These are phyloP conservation scores for Saccharum hybrid DNA, from an alignment of 202 grass and related monocot genomes.

Conservation along the genomic window DNA sequence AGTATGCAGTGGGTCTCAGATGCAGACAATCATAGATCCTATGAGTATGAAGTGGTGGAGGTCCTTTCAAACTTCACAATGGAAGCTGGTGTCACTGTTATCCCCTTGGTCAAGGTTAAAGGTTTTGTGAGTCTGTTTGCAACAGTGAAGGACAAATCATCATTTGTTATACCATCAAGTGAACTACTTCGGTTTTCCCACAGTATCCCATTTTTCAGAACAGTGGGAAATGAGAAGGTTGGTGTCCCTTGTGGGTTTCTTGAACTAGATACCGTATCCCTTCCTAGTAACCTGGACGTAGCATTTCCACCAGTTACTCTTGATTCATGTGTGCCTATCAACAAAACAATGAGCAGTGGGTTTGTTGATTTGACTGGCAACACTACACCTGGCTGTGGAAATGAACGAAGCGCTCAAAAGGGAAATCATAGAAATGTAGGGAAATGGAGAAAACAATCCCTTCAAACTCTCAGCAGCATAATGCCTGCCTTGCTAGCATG, in stretches of 20 bases:
- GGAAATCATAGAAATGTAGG: conserved; percentile 32
- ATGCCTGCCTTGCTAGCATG: background rate
- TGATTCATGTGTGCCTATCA: conserved; percentile 30
- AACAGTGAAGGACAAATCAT: conserved; percentile 39
- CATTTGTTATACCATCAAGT: conserved; percentile 55
- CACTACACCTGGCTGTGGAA: conserved; percentile 17
- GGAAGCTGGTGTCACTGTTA: conserved; percentile 48
- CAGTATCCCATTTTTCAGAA: no score
- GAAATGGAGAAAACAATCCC: conserved; percentile 28
- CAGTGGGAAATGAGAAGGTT: conserved; percentile 61
- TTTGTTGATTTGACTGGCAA: conserved; percentile 31
- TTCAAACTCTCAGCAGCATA: conserved; percentile 47
- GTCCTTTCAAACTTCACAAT: conserved; percentile 63
- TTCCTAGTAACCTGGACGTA: conserved; percentile 61
- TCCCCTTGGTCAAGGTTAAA: conserved; percentile 62
- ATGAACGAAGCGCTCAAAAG: conserved; percentile 12
- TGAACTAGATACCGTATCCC: conserved; percentile 75
- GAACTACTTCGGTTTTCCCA: conserved; percentile 84
- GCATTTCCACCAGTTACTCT: conserved; percentile 68
- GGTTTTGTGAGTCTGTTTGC: conserved; percentile 81
- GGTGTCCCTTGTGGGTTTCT: conserved; percentile 60
- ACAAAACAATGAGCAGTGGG: conserved; percentile 17
- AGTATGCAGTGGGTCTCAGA: conserved; percentile 74
- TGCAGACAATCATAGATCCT: conserved; percentile 55
- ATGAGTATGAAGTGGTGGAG: conserved; percentile 76